phyloP scores from a whole-genome alignment of 1,284 basidiomycete genomes.

The Cutaneotrichosporon sp. region DNA sequence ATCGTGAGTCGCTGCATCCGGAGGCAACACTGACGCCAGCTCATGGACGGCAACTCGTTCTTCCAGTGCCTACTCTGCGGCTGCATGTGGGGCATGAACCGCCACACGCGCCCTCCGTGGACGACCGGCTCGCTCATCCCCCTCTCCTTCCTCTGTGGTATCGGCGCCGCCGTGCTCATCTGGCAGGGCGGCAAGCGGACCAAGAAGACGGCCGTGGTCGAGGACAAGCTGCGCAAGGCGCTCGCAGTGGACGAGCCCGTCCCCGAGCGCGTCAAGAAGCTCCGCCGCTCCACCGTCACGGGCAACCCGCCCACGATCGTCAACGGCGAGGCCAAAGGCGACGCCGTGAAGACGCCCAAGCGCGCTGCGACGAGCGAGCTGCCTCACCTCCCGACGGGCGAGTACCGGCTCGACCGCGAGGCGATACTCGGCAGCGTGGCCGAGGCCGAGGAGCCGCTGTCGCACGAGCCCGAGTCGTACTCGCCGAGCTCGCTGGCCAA shows the following conservation, averaged over 20 bases:
- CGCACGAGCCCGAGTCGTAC: not conserved
- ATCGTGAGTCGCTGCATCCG: slow-evolving; percentile 31
- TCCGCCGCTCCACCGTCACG: slow-evolving; percentile 18
- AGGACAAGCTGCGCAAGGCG: slow-evolving; percentile 68
- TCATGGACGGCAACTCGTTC: slow-evolving; percentile 77
- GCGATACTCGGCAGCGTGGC: slow-evolving; percentile 5
- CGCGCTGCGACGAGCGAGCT: slow-evolving; percentile 9
- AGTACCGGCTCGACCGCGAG: not conserved
- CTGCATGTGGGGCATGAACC: slow-evolving; percentile 75
- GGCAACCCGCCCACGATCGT: not conserved
- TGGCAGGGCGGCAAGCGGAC: slow-evolving; percentile 74
- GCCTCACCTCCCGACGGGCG: not conserved
- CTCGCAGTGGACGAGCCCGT: slow-evolving; percentile 56
- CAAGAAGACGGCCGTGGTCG: slow-evolving; percentile 72
- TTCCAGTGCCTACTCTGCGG: slow-evolving; percentile 76
- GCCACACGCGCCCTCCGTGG: slow-evolving; percentile 56
- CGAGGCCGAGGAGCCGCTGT: slow-evolving; percentile 4
- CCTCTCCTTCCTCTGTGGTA: slow-evolving; percentile 74
- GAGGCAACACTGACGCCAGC: slow-evolving; percentile 15
- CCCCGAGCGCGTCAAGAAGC: slow-evolving; percentile 6
- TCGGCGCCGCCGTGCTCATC: slow-evolving; percentile 73
- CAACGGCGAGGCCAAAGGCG: not conserved
- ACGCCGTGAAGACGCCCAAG: not conserved
- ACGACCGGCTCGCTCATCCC: slow-evolving; percentile 71
- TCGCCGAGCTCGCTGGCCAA: not conserved